phyloP scores from a whole-genome alignment of 352 stramenopile genomes.

The Phytophthora cactorum region DNA sequence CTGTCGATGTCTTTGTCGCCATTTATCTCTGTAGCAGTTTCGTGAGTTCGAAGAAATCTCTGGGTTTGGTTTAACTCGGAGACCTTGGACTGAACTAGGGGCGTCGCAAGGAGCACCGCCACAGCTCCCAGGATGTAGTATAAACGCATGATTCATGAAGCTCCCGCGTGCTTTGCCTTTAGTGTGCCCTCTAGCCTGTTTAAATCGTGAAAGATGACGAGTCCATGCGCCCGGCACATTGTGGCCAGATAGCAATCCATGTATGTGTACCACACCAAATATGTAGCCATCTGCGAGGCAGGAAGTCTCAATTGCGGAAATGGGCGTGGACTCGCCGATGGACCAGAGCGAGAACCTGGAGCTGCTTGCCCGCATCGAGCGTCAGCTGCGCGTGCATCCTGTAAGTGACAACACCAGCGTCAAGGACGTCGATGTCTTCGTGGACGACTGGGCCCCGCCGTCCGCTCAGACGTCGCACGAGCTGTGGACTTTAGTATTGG shows the following conservation, averaged over 20 bases:
- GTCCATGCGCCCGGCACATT: too few species aligned
- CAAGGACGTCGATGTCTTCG: constrained; percentile 1
- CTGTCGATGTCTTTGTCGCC: not conserved
- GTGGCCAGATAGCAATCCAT: not conserved
- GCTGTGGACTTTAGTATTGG: constrained; percentile 69
- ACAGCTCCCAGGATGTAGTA: too few species aligned
- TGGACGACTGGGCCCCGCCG: constrained; percentile 20
- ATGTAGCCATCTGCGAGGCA: not conserved
- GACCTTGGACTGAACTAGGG: too few species aligned
- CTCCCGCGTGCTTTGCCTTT: too few species aligned
- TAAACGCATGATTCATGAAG: too few species aligned
- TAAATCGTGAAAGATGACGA: too few species aligned
- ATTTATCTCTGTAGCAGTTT: not conserved
- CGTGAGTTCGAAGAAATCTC: not conserved
- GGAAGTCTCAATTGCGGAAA: not conserved
- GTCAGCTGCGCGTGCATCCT: constrained; percentile 27
- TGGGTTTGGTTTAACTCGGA: not conserved
- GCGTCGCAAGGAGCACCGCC: too few species aligned
- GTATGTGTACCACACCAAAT: not conserved
- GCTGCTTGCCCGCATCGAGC: constrained; percentile 56
- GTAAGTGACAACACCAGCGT: not conserved
- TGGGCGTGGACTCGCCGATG: constrained; percentile 53
- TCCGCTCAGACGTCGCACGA: constrained; percentile 40
- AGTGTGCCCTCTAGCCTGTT: too few species aligned
- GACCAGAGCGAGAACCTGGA: constrained; percentile 60